phyloP scores from a whole-genome alignment of 2,329 filamentous ascomycete species.

The Cadophora sp. region DNA sequence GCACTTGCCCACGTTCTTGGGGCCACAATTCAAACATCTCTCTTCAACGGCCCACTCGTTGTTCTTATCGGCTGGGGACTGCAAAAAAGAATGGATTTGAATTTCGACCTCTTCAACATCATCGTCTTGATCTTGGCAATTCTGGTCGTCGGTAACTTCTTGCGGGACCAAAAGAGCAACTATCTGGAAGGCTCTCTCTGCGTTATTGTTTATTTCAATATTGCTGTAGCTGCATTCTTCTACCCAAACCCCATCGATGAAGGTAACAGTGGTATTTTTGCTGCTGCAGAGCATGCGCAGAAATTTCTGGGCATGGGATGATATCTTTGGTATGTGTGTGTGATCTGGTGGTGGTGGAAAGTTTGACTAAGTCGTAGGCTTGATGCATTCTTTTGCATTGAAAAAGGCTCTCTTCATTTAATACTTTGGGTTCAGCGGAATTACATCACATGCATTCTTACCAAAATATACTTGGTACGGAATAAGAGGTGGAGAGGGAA shows the following conservation, averaged over 20 bases:
- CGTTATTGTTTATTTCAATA: slow-evolving; percentile 69
- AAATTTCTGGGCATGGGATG: slow-evolving; percentile 9
- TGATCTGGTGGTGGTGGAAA: background rate
- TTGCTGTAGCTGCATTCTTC: slow-evolving; percentile 64
- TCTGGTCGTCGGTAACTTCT: slow-evolving; percentile 84
- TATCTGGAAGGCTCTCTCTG: slow-evolving; percentile 88
- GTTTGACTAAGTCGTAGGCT: background rate
- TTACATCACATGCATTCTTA: background rate
- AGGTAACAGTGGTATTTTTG: background rate
- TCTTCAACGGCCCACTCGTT: slow-evolving; percentile 85
- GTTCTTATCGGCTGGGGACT: slow-evolving; percentile 86
- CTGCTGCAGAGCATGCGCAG: background rate
- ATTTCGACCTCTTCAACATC: slow-evolving; percentile 89
- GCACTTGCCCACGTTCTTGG: slow-evolving; percentile 86
- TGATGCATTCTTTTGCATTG: background rate
- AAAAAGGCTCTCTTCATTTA: too few relatives aligned
- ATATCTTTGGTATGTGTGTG: background rate
- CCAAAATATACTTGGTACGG: background rate
- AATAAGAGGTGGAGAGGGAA: background rate
- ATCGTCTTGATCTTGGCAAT: slow-evolving; percentile 83
- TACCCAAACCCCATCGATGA: slow-evolving; percentile 54
- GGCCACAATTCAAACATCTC: slow-evolving; percentile 85
- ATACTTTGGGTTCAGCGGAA: too few relatives aligned
- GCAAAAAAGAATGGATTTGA: slow-evolving; percentile 73
- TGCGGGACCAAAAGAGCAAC: slow-evolving; percentile 87